These are phyloP conservation scores for Colletotrichum tropicicola DNA, from an alignment of 2,329 filamentous ascomycete genomes.

Conservation along the genomic window DNA sequence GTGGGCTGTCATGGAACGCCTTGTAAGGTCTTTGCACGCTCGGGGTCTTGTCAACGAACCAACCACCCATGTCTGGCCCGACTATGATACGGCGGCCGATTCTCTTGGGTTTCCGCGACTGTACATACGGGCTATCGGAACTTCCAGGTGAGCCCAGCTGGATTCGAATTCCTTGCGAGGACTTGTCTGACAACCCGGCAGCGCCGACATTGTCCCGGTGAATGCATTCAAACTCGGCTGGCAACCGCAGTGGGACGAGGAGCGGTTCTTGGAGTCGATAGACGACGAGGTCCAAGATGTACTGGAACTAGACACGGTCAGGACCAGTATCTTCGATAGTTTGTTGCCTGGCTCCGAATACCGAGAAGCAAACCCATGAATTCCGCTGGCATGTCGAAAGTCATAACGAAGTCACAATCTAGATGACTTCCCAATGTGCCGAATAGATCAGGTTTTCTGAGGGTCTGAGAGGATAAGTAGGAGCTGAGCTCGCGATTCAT, in stretches of 20 bases:
- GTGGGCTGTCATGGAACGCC: conserved; percentile 39
- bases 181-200: neutral
- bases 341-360: neutral
- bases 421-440: neutral
- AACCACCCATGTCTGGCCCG: conserved; percentile 38
- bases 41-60: conserved; percentile 40
- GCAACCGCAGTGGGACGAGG: conserved; percentile 38
- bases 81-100: conserved; percentile 41
- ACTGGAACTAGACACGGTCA: conserved; percentile 31
- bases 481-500: too few species aligned
- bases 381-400: neutral
- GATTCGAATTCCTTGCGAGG: neutral
- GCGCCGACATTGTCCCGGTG: conserved; percentile 30
- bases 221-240: conserved; percentile 37
- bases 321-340: neutral
- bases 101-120: conserved; percentile 38
- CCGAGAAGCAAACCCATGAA: neutral
- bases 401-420: neutral
- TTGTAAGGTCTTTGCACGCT: conserved; percentile 37
- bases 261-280: conserved; percentile 35
- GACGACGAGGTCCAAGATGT: conserved; percentile 38
- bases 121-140: conserved; percentile 37
- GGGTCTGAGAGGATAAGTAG: too few species aligned
- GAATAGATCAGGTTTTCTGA: too few species aligned
- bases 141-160: conserved; percentile 36